These are phyloP conservation scores for Alternaria sp. DNA, from an alignment of 2,329 filamentous ascomycete genomes.

Conservation along the genomic window DNA sequence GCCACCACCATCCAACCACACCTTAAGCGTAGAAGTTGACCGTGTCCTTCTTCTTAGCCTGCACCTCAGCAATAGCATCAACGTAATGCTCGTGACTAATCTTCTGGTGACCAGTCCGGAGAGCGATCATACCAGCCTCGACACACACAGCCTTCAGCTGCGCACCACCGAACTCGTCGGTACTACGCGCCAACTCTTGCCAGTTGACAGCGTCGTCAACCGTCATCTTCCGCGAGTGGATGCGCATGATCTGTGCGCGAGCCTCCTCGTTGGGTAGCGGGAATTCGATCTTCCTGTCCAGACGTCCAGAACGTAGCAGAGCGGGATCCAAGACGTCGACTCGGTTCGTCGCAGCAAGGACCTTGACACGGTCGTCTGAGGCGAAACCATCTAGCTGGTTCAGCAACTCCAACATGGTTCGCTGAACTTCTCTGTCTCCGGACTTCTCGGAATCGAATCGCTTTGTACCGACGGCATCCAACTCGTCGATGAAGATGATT, in stretches of 20 bases:
- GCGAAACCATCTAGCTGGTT: constrained; percentile 99
- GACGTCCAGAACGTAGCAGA: constrained; percentile 86
- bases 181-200: constrained; percentile 93
- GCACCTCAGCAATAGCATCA: constrained; percentile 93
- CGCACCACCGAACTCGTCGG: constrained; percentile 97
- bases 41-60: constrained; percentile 87
- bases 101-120: constrained; percentile 93
- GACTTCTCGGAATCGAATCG: constrained; percentile 99
- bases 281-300: constrained; percentile 98
- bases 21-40: constrained; percentile 56
- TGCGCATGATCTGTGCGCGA: constrained; percentile 94
- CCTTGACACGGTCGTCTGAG: constrained; percentile 95
- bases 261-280: constrained; percentile 98
- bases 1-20: constrained; percentile 16
- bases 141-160: constrained; percentile 99
- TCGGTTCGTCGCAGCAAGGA: constrained; percentile 92
- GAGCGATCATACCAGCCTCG: constrained; percentile 98
- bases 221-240: constrained; percentile 98
- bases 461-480: constrained; percentile 98
- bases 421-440: constrained; percentile 95
- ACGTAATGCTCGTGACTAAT: constrained; percentile 99
- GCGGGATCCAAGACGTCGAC: constrained; percentile 94
- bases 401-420: constrained; percentile 97
- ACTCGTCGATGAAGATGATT: constrained; percentile 99
- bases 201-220: constrained; percentile 94